Evolutionary conservation across 2,329 filamentous ascomycete genomes (phyloP), one percentile per base, ranked within the genome.

Genomic region (Ceratocystis variospora): DNA sequence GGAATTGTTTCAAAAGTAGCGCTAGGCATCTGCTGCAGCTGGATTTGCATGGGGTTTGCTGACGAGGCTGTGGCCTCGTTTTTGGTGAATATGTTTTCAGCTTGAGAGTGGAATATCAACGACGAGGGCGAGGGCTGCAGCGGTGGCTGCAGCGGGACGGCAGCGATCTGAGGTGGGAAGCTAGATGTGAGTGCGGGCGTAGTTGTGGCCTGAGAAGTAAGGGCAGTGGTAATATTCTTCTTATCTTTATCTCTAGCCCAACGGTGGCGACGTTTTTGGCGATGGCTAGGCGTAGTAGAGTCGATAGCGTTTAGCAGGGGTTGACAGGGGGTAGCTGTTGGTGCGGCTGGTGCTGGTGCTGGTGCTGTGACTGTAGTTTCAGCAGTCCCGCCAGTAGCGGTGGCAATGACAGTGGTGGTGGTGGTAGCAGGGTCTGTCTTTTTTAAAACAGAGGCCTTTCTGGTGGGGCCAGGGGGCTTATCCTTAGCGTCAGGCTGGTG

Each of bases 1-100:
- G 28, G 55, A 17, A 31, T 31, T 28, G 55, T 59, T 59, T 59
- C 55, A 37, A 59, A 59, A 59, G 55, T 59, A 59, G 55, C 55
- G 55, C 55, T 59, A 59, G 55, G 55, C 55, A 33, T 59, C 55
- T 59, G 55, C 31, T 37, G 55, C 55, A 59, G 8, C n/a, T 59
- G 55, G 8, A 37, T 59, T 59, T 59, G 55, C 55, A 59, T 59
- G 55, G 28, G 55, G 28, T 59, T 15, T 37, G 17, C 5, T 37
- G 55, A 37, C 28, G 25, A 59, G 55, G 28, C 55, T 59, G 55
- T 28, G 55, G n/a, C 48, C 48, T n/a, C 25, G 28, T 59, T 31
- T 15, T 3, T 31, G 28, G 15, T 57, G 31, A n/a, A 19, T 10
- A 10, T 44, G 46, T 19, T 25, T 19, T 46, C 37, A 12, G 62